Evolutionary conservation across 257 asterid genomes (phyloP), one percentile per base, ranked within the genome.

Genomic region (Forsythia suspensa): DNA sequence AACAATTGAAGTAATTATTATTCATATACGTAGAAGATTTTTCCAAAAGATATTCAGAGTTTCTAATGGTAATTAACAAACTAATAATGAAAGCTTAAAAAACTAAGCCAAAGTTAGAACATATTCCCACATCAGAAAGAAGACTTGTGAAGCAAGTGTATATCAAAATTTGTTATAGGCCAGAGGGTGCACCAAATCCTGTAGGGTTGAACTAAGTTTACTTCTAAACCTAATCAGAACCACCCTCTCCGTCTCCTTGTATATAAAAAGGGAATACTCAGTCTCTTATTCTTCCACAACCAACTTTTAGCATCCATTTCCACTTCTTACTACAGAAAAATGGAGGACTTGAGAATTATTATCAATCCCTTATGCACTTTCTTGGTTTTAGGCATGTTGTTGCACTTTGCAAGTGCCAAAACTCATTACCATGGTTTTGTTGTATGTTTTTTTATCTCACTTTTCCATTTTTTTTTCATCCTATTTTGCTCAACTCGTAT

Each of bases 131-230:
- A 52, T 41, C 10, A 34, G 36, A 52, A 8, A 76, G 48, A 70
- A 67, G 44, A 77, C 90, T 83, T 89, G 61, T 38, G 78, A 84
- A 76, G 41, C 71, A 92, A 88, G 87, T 73, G 77, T 76, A 39
- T 76, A 67, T 81, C 75, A 82, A 84, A 79, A 3, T 66, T 78
- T 75, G 76, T 78, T 83, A 82, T 79, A 70, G 65, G 72, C 75
- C 80, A 87, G 93, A 87, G 90, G 96, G 90, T 92, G 90, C 85
- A 90, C 81, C 92, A 76, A 89, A 90, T 82, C 70, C 61, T 36
- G 52, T 38, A 68, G 77, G 40, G 88, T 85, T 86, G 88, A 87
- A 89, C 88, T 73, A 87, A 81, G 82, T 79, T 72, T 85, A 79
- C 77, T 63, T 71, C 8, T 39, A 75, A 76, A 85, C 91, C 91